Evolutionary conservation across 1,284 basidiomycete genomes (phyloP).

Genomic region (Malassezia equina): DNA sequence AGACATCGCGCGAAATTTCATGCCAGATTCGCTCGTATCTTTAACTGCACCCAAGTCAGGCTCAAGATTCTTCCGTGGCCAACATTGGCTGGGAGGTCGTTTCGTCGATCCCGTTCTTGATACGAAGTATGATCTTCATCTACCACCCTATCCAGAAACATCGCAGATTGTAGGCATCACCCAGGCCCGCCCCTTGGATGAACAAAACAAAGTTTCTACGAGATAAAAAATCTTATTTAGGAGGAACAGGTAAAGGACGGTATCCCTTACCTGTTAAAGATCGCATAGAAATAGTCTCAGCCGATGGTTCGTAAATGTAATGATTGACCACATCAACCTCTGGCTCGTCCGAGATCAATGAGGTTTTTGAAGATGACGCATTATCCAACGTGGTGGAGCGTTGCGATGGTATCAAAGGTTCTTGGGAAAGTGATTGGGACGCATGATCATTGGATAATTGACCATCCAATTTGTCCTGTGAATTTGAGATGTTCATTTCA

Average conservation of each 20-base stretch:
- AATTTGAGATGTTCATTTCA: not conserved
- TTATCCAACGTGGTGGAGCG: not conserved
- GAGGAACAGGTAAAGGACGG: not conserved
- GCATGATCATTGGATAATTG: not conserved
- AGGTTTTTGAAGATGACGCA: not conserved
- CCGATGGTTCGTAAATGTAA: not conserved
- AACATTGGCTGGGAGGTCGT: constrained; percentile 85
- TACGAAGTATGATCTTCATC: constrained; percentile 25
- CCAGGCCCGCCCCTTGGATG: constrained; percentile 7
- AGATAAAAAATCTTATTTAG: not conserved
- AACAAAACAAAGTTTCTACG: not conserved
- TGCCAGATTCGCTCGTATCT: constrained; percentile 72
- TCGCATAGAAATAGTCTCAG: not conserved
- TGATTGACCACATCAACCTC: not conserved
- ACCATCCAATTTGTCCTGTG: not conserved
- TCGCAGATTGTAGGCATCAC: constrained; percentile 46
- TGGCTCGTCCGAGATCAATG: not conserved
- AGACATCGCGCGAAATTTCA: constrained; percentile 52
- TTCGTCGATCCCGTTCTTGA: constrained; percentile 59
- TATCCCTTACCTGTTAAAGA: not conserved
- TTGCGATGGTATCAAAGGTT: not conserved
- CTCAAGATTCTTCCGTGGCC: constrained; percentile 58
- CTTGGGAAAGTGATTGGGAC: not conserved
- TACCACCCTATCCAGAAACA: constrained; percentile 32
- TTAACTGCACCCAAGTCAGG: constrained; percentile 91